phyloP scores from a whole-genome alignment of 2,329 filamentous ascomycete species.

The Apiospora rasikravindrae region DNA sequence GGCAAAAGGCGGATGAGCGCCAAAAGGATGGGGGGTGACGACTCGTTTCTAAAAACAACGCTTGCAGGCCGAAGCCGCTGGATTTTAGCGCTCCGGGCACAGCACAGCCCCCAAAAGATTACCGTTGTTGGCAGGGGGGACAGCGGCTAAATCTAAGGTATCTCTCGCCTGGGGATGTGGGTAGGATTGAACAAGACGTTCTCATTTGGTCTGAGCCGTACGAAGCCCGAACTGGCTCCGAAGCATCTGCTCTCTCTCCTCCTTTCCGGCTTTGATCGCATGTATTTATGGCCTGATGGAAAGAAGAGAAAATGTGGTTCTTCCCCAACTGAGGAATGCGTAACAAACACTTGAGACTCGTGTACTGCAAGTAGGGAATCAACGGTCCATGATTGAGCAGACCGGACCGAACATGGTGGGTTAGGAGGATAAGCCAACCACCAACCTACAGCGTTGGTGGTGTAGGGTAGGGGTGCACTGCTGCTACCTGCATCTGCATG shows the following conservation, averaged over 20 bases:
- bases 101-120: slow-evolving; percentile 4
- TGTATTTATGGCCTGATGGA: background rate
- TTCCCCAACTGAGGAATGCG: background rate
- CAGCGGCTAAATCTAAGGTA: background rate
- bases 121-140: background rate
- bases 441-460: background rate
- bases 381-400: slow-evolving; percentile 3
- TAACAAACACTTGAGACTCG: background rate
- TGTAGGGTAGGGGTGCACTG: background rate
- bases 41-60: background rate
- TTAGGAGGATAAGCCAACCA: background rate
- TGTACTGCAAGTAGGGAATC: background rate
- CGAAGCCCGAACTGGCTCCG: background rate
- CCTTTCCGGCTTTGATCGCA: background rate
- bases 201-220: background rate
- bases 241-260: background rate
- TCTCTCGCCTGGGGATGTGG: background rate
- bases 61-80: background rate
- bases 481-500: background rate
- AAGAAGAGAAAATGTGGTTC: background rate
- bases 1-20: background rate
- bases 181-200: background rate
- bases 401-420: slow-evolving; percentile 13
- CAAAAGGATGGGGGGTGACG: background rate
- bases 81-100: background rate